A percentile compares a stretch with the other conserved stretches of the same genome.
Evolutionary conservation across 345 rosid species (phyloP).

Genomic region (Stellera chamaejasme): DNA sequence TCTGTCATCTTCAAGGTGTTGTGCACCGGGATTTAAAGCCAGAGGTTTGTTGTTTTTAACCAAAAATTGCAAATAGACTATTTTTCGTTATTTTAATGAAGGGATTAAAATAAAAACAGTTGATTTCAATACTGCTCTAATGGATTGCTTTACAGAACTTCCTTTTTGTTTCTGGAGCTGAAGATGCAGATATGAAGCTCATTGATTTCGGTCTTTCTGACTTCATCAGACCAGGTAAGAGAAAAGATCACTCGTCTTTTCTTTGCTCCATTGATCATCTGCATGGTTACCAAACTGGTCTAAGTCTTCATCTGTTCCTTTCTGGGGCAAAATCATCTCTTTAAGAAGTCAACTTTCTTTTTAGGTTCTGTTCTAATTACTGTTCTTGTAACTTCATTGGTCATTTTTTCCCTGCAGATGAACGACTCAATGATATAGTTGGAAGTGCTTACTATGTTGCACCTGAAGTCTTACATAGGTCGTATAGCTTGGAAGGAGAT

Average conservation of each 20-base stretch:
- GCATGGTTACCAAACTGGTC: too few relatives aligned
- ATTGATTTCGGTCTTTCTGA: conserved; percentile 81
- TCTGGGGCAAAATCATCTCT: too few relatives aligned
- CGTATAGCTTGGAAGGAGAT: conserved; percentile 62
- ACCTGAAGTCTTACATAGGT: conserved; percentile 73
- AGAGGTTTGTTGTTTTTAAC: conserved; percentile 31
- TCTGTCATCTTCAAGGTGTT: conserved; percentile 78
- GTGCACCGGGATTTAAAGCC: conserved; percentile 73
- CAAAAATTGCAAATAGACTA: background rate
- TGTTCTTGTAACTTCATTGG: too few relatives aligned
- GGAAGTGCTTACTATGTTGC: conserved; percentile 79
- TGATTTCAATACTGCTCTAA: background rate
- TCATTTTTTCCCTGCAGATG: conserved; percentile 30
- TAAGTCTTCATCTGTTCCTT: too few relatives aligned
- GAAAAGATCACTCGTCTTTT: background rate
- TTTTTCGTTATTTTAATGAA: background rate
- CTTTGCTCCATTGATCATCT: background rate
- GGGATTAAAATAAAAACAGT: conserved; percentile 4
- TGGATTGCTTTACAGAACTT: conserved; percentile 41
- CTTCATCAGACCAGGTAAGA: conserved; percentile 56
- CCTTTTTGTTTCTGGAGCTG: conserved; percentile 42
- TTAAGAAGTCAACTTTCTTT: background rate
- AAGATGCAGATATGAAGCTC: conserved; percentile 61
- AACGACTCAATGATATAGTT: conserved; percentile 65
- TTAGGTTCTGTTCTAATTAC: background rate